Evolutionary conservation across 2,329 filamentous ascomycete species (phyloP).

Genomic region (Raffaelea ambrosiae): DNA sequence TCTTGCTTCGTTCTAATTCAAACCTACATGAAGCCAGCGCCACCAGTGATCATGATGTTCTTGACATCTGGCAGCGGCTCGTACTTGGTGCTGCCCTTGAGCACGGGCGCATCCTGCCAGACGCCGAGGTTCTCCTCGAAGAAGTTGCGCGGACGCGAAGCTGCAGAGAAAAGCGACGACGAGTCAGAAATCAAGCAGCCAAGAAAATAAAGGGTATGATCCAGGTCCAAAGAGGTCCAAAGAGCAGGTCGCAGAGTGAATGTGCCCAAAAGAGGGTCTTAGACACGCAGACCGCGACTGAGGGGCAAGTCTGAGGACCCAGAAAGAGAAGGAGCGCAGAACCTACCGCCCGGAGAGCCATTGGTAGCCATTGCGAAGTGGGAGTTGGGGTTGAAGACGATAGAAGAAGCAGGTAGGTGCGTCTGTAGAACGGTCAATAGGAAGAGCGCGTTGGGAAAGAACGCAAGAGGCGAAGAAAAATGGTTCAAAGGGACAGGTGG

Average conservation of each 20-base stretch:
- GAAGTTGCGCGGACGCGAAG: conserved; percentile 26
- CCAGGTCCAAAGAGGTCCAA: too few species aligned
- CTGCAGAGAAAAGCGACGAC: conserved; percentile 7
- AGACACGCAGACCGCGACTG: too few species aligned
- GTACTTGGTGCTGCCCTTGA: conserved; percentile 63
- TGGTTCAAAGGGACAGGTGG: background rate
- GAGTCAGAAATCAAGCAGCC: background rate
- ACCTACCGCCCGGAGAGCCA: background rate
- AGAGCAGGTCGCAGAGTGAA: too few species aligned
- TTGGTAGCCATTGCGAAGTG: conserved; percentile 1
- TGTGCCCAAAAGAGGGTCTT: too few species aligned
- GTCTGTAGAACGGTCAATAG: background rate
- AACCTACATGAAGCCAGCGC: conserved; percentile 78
- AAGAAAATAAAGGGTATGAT: background rate
- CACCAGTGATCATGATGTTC: conserved; percentile 78
- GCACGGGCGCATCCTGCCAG: conserved; percentile 63
- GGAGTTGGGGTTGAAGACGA: background rate
- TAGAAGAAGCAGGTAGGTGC: too few species aligned
- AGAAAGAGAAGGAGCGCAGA: background rate
- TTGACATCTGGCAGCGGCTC: conserved; percentile 59
- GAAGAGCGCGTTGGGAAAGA: background rate
- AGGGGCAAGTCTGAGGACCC: too few species aligned
- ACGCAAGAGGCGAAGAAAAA: background rate
- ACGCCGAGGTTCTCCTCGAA: conserved; percentile 53
- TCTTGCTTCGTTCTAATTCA: too few species aligned